phyloP scores from a whole-genome alignment of 306 rosid species.

The Quercus aquifolioides region DNA sequence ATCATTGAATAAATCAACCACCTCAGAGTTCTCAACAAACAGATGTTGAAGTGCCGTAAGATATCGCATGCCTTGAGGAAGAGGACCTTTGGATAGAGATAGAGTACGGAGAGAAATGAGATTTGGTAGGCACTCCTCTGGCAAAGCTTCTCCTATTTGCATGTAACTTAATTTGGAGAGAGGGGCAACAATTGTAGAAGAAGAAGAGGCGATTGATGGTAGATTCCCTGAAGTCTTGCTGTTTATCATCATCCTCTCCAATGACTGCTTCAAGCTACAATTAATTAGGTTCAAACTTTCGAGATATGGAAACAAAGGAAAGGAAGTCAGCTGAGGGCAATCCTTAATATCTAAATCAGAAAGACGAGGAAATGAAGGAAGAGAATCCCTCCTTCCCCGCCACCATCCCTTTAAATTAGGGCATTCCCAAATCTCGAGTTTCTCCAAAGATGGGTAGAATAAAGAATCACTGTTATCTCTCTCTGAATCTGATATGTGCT shows the following conservation, averaged over 20 bases:
- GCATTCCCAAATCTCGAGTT: rapidly evolving
- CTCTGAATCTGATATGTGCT: neutral
- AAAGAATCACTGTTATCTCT: neutral
- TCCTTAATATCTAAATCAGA: rapidly evolving
- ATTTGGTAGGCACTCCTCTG: neutral
- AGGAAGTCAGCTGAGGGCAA: neutral
- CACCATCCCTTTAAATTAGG: constrained; percentile 24
- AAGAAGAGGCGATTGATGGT: neutral
- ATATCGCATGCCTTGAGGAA: neutral
- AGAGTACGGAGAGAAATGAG: neutral
- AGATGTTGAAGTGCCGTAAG: neutral
- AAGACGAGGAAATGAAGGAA: neutral
- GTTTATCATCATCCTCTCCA: neutral
- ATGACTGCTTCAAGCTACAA: neutral
- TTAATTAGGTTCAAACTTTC: rapidly evolving
- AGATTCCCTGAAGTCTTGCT: neutral
- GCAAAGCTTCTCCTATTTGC: rapidly evolving
- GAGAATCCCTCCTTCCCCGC: neutral
- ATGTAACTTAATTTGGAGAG: neutral
- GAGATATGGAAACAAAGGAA: constrained; percentile 3
- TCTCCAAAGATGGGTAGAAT: constrained; percentile 20
- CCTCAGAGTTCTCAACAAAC: rapidly evolving
- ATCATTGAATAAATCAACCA: neutral
- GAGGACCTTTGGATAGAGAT: neutral
- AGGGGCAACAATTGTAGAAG: neutral